Evolutionary conservation across 306 rosid genomes (phyloP).

Genomic region (Trichosanthes truncata): DNA sequence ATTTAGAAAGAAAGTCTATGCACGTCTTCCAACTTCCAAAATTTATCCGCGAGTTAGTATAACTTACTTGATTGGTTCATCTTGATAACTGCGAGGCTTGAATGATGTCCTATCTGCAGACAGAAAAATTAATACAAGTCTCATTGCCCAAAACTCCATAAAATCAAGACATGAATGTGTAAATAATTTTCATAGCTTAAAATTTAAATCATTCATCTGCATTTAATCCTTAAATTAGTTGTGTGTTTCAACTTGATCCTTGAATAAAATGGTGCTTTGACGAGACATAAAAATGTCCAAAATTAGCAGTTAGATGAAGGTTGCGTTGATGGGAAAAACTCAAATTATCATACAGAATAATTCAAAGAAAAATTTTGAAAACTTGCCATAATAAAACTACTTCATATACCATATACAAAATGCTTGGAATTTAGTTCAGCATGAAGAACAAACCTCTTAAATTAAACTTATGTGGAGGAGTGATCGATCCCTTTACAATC

Average conservation of each 20-base stretch:
- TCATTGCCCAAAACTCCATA: neutral
- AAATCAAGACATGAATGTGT: neutral
- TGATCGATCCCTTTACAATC: conserved; percentile 11
- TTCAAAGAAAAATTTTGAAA: neutral
- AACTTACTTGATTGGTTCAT: conserved; percentile 43
- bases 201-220: neutral
- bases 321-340: neutral
- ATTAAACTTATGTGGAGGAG: conserved; percentile 21
- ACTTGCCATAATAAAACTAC: neutral
- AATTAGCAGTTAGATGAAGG: neutral
- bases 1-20: neutral
- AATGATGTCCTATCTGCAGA: conserved; percentile 35
- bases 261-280: neutral
- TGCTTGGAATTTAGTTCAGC: neutral
- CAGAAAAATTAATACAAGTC: neutral
- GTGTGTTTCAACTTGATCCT: neutral
- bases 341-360: neutral
- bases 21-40: neutral
- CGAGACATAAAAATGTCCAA: neutral
- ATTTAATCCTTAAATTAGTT: neutral
- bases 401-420: neutral
- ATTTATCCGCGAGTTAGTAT: neutral
- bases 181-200: neutral
- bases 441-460: conserved; percentile 41
- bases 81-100: conserved; percentile 47